These are phyloP conservation scores for Leishmania turanica DNA, from an alignment of 208 protist species.

Conservation along the genomic window DNA sequence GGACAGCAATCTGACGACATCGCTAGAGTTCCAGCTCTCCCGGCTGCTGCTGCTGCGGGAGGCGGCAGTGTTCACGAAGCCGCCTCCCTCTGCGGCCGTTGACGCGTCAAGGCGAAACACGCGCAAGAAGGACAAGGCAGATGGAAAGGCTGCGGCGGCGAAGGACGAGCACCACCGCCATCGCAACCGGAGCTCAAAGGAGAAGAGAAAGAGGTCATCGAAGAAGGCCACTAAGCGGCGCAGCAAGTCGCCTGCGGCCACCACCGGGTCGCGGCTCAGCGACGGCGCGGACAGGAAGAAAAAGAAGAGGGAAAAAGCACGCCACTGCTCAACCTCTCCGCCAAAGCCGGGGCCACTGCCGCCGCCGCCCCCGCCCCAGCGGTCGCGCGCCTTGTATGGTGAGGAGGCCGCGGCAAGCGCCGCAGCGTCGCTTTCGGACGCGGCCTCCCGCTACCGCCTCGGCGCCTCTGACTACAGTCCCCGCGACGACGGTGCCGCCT, in stretches of 20 bases:
- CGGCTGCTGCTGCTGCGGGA: slow-evolving; percentile 24
- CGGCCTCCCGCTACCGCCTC: background rate
- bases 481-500: background rate
- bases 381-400: background rate
- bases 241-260: background rate
- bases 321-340: slow-evolving; percentile 1
- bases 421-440: background rate
- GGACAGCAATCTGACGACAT: slow-evolving; percentile 29
- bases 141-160: background rate
- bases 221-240: background rate
- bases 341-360: slow-evolving; percentile 4
- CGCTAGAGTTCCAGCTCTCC: slow-evolving; percentile 33
- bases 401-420: background rate
- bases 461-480: background rate
- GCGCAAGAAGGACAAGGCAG: background rate
- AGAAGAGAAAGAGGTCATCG: background rate
- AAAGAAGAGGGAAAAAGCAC: slow-evolving; percentile 14
- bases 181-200: slow-evolving; percentile 2
- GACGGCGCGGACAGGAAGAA: slow-evolving; percentile 6
- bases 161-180: slow-evolving; percentile 3
- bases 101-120: background rate
- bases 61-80: background rate
- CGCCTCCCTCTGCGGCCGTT: background rate
- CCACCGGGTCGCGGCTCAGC: background rate
- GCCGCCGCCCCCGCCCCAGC: slow-evolving; percentile 1